These are phyloP conservation scores for Chaetomiaceae sp. DNA, from an alignment of 2,329 filamentous ascomycete genomes.

Conservation along the genomic window DNA sequence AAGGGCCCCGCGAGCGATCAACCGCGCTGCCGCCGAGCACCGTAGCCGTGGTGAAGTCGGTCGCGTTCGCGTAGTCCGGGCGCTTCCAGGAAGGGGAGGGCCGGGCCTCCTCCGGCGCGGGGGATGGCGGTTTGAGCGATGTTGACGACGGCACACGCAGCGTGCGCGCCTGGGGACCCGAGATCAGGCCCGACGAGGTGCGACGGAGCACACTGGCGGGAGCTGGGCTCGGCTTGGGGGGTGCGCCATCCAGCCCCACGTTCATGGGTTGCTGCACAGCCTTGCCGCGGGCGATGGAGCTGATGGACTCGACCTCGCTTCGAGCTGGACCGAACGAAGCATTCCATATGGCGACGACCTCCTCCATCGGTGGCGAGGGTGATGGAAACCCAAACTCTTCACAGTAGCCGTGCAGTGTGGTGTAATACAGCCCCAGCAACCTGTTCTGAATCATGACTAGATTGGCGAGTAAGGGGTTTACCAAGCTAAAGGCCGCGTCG, in stretches of 20 bases:
- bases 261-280: slow-evolving; percentile 48
- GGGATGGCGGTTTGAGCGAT: slow-evolving; percentile 15
- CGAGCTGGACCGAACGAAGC: slow-evolving; percentile 56
- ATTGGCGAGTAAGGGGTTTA: slow-evolving; percentile 62
- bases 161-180: slow-evolving; percentile 28
- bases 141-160: slow-evolving; percentile 29
- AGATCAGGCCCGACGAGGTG: slow-evolving; percentile 40
- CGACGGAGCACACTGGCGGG: slow-evolving; percentile 34
- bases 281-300: slow-evolving; percentile 60
- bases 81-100: slow-evolving; percentile 26
- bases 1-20: slow-evolving; percentile 22
- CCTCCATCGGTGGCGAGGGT: slow-evolving; percentile 64
- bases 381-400: slow-evolving; percentile 62
- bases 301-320: slow-evolving; percentile 59
- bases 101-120: slow-evolving; percentile 22
- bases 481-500: slow-evolving; percentile 62
- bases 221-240: neutral
- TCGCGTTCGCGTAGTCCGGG: slow-evolving; percentile 34
- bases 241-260: slow-evolving; percentile 24
- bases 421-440: slow-evolving; percentile 72
- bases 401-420: slow-evolving; percentile 66
- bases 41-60: slow-evolving; percentile 41
- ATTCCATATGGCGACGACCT: slow-evolving; percentile 63
- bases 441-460: slow-evolving; percentile 74
- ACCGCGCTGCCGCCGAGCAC: slow-evolving; percentile 32